Evolutionary conservation across 331 rosid species (phyloP).

Genomic region (Ulmus americana): DNA sequence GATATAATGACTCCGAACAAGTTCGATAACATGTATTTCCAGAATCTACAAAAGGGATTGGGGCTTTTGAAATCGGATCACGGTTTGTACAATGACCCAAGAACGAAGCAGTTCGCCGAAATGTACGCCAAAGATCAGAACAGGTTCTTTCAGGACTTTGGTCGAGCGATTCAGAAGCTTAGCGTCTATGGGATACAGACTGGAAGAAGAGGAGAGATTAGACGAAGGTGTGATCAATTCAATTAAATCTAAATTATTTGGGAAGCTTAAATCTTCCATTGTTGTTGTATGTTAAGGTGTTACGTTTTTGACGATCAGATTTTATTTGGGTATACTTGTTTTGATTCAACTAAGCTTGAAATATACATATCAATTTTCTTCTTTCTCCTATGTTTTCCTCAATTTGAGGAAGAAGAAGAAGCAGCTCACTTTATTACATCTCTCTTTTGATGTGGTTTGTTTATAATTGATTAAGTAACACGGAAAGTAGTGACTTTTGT

Average conservation of each 20-base stretch:
- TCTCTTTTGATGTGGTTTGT: neutral
- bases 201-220: slow-evolving; percentile 66
- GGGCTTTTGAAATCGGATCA: slow-evolving; percentile 72
- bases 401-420: neutral
- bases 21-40: slow-evolving; percentile 67
- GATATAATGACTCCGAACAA: slow-evolving; percentile 78
- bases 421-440: neutral
- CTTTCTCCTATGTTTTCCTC: neutral
- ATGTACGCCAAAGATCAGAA: slow-evolving; percentile 43
- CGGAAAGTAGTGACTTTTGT: neutral
- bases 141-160: slow-evolving; percentile 50
- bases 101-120: slow-evolving; percentile 51
- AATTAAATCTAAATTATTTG: slow-evolving; percentile 26
- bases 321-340: slow-evolving; percentile 17
- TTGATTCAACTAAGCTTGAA: slow-evolving; percentile 11
- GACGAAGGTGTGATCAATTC: slow-evolving; percentile 74
- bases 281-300: neutral
- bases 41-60: slow-evolving; percentile 62
- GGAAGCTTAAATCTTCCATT: too few species aligned
- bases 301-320: slow-evolving; percentile 1
- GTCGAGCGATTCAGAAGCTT: slow-evolving; percentile 65
- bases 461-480: neutral
- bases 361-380: slow-evolving; percentile 12
- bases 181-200: slow-evolving; percentile 50
- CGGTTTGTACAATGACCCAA: slow-evolving; percentile 40